phyloP scores from a whole-genome alignment of 192 early-diverging fungal species.

The Coemansia sp. region DNA sequence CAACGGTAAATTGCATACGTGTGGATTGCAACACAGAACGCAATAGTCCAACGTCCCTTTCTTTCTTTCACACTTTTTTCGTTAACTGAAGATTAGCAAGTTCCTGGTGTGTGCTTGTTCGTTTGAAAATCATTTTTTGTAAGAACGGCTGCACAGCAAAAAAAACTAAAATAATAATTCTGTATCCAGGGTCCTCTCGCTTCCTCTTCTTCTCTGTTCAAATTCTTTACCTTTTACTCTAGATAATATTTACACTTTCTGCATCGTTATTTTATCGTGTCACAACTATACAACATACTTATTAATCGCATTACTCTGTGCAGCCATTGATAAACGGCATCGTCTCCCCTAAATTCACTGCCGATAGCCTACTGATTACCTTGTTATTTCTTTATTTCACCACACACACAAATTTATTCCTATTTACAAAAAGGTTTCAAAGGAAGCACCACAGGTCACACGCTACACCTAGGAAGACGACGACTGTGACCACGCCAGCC shows the following conservation, averaged over 20 bases:
- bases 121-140: background rate
- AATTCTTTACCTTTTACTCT: background rate
- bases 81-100: too few relatives aligned
- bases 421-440: too few relatives aligned
- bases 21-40: background rate
- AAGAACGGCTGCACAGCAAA: background rate
- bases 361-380: too few relatives aligned
- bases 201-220: slow-evolving; percentile 19
- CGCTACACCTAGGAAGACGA: too few relatives aligned
- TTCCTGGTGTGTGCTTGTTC: background rate
- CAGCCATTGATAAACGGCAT: slow-evolving; percentile 21
- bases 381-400: too few relatives aligned
- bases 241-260: slow-evolving; percentile 1
- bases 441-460: too few relatives aligned
- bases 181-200: slow-evolving; percentile 8
- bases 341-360: background rate
- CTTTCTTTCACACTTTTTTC: background rate
- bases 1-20: too few relatives aligned
- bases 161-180: background rate
- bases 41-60: background rate
- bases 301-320: slow-evolving; percentile 21
- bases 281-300: slow-evolving; percentile 3
- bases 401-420: too few relatives aligned
- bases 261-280: background rate
- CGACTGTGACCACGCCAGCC: too few relatives aligned